Percentiles rank a stretch among this genome's conserved stretches.
Evolutionary conservation across 2,329 filamentous ascomycete species (phyloP).

Genomic region (Alternaria longipes): DNA sequence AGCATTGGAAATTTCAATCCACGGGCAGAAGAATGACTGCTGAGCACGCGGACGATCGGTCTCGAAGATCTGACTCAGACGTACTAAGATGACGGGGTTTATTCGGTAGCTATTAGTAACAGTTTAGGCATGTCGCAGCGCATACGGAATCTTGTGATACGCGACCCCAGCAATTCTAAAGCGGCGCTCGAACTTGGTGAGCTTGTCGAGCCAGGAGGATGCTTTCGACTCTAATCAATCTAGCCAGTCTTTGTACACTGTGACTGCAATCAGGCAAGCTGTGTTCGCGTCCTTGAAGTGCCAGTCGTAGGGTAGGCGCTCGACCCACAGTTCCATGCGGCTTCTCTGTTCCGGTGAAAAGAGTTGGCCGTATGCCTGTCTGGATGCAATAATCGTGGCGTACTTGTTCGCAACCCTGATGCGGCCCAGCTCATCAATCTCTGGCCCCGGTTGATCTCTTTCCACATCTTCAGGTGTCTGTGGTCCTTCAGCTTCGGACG

Average conservation of each 20-base stretch:
- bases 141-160: conserved; percentile 15
- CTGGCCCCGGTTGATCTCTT: background rate
- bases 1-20: conserved; percentile 6
- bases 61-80: conserved; percentile 14
- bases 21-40: conserved; percentile 14
- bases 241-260: conserved; percentile 16
- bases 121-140: conserved; percentile 1
- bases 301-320: background rate
- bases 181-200: conserved; percentile 12
- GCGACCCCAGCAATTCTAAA: conserved; percentile 11
- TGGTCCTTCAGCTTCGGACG: background rate
- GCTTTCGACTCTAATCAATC: conserved; percentile 6
- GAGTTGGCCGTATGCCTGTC: background rate
- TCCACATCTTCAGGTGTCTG: background rate
- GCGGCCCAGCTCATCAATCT: background rate
- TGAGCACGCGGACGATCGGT: conserved; percentile 1
- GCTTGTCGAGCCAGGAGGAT: conserved; percentile 6
- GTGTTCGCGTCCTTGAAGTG: background rate
- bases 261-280: background rate
- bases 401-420: background rate
- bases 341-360: background rate
- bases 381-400: background rate
- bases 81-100: background rate
- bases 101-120: background rate
- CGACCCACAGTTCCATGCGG: conserved; percentile 1